phyloP scores from a whole-genome alignment of 805 yeast species.

The Cyberlindnera xylosilytica region DNA sequence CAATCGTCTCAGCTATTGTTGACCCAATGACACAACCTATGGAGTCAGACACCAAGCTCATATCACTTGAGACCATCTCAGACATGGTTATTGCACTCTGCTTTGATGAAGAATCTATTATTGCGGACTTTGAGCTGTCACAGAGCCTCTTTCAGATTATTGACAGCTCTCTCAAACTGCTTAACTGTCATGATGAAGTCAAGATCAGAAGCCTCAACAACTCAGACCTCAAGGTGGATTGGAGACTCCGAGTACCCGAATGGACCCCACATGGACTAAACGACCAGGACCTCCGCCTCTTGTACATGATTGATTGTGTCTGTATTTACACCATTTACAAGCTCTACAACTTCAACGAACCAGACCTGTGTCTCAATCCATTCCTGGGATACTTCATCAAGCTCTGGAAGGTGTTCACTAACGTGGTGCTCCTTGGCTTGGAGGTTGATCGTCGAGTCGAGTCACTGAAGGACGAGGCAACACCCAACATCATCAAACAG shows the following conservation, averaged over 20 bases:
- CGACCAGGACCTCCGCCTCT: conserved; percentile 38
- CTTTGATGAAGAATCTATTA: conserved; percentile 26
- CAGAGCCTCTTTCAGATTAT: conserved; percentile 34
- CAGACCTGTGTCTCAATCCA: conserved; percentile 54
- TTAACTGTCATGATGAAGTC: conserved; percentile 43
- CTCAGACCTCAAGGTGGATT: conserved; percentile 33
- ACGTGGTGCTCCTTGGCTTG: conserved; percentile 54
- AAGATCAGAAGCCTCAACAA: conserved; percentile 39
- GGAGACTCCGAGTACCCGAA: conserved; percentile 30
- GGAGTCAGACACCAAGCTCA: conserved; percentile 48
- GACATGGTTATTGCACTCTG: conserved; percentile 41
- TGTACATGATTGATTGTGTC: conserved; percentile 44
- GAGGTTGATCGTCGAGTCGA: conserved; percentile 56
- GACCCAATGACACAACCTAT: conserved; percentile 74
- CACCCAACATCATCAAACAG: conserved; percentile 46
- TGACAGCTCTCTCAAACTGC: conserved; percentile 31
- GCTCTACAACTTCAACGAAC: conserved; percentile 32
- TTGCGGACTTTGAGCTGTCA: conserved; percentile 35
- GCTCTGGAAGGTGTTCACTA: conserved; percentile 66
- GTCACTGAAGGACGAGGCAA: conserved; percentile 24
- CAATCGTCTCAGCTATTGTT: conserved; percentile 35
- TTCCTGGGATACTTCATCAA: conserved; percentile 54
- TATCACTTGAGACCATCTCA: conserved; percentile 55
- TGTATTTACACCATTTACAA: conserved; percentile 43
- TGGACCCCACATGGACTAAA: conserved; percentile 38